Evolutionary conservation across 495 filamentous ascomycete genomes (phyloP).

Genomic region (Bathelium albidoporum): DNA sequence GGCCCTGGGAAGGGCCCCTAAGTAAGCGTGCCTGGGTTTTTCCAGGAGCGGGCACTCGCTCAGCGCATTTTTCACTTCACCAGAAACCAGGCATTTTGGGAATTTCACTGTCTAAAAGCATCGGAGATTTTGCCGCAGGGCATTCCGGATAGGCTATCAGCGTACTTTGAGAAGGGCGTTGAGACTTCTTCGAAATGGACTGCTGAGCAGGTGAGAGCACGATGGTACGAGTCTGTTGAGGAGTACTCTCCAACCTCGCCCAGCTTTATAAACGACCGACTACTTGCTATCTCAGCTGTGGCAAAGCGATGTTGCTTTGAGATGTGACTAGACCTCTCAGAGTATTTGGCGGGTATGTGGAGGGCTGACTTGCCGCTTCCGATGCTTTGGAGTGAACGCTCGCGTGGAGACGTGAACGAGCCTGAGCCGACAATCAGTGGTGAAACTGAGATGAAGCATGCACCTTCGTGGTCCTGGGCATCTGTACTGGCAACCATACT

Average conservation of each 20-base stretch:
- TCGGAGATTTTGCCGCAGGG: slow-evolving; percentile 5
- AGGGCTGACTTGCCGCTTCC: background rate
- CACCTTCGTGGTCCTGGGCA: slow-evolving; percentile 6
- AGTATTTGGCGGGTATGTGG: slow-evolving; percentile 6
- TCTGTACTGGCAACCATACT: background rate
- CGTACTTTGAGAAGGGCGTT: background rate
- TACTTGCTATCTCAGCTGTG: background rate
- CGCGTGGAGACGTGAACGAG: background rate
- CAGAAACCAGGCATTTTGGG: slow-evolving; percentile 15
- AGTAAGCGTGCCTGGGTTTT: slow-evolving; percentile 15
- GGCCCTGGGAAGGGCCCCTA: slow-evolving; percentile 1
- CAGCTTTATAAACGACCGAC: background rate
- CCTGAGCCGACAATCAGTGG: background rate
- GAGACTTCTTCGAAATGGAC: background rate
- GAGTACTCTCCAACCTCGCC: background rate
- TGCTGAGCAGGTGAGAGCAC: background rate
- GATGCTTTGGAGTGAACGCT: background rate
- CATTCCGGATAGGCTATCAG: background rate
- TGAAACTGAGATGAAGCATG: background rate
- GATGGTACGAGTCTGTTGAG: background rate
- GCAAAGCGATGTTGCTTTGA: background rate
- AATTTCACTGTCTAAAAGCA: slow-evolving; percentile 6
- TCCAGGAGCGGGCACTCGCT: slow-evolving; percentile 19
- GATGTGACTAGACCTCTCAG: background rate
- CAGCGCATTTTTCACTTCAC: slow-evolving; percentile 18